Conservation (phyloP, 495 filamentous ascomycete species). For the Talaromyces adpressus region DNA sequence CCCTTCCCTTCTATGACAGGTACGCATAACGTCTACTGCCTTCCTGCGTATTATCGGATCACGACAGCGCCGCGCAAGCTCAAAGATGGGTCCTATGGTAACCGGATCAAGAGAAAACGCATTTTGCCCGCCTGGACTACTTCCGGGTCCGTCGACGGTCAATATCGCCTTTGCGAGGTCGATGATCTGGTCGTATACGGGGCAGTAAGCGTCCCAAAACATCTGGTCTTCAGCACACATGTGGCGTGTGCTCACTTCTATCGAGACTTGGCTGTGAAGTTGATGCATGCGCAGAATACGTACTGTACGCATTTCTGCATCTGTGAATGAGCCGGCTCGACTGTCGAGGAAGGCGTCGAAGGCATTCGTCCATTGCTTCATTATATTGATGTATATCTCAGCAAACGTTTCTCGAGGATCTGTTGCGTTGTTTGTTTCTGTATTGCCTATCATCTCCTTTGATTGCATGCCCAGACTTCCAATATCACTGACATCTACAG, state of each 20-base stretch:
- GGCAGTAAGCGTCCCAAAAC: constrained; percentile 2
- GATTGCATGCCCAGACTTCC: background rate
- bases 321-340: background rate
- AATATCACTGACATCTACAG: background rate
- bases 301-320: background rate
- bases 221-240: background rate
- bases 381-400: background rate
- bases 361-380: background rate
- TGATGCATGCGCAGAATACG: constrained; percentile 5
- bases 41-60: constrained; percentile 8
- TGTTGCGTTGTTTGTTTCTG: background rate
- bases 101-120: constrained; percentile 1
- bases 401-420: background rate
- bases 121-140: background rate
- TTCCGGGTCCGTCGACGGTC: background rate
- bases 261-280: background rate
- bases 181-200: constrained; percentile 11
- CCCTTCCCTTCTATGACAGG: constrained; percentile 7
- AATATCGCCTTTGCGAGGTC: constrained; percentile 15
- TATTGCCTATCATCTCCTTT: background rate
- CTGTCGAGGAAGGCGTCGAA: background rate
- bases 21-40: constrained; percentile 5
- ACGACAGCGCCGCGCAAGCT: constrained; percentile 10
- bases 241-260: constrained; percentile 2
- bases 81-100: constrained; percentile 3